A percentile compares a stretch with the other conserved stretches of the same genome.
Evolutionary conservation across 2,329 filamentous ascomycete genomes (phyloP).

Genomic region (Cordyceps javanica): DNA sequence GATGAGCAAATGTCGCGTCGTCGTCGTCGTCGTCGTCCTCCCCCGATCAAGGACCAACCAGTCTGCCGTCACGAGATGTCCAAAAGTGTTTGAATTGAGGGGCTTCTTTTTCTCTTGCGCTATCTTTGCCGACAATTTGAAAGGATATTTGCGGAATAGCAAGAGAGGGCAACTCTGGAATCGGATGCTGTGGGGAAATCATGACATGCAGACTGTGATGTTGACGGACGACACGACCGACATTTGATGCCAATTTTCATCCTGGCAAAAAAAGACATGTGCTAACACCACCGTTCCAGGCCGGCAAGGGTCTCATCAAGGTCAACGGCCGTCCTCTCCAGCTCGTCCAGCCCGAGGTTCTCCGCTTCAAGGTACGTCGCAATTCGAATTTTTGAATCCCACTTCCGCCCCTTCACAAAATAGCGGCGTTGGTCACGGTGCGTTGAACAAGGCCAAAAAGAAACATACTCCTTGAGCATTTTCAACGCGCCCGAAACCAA

Average conservation of each 20-base stretch:
- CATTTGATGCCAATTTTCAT: background rate
- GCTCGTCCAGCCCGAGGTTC: constrained; percentile 91
- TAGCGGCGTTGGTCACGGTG: background rate
- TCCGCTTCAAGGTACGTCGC: constrained; percentile 87
- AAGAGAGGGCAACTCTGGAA: background rate
- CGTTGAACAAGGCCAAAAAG: too few relatives aligned
- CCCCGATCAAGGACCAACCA: background rate
- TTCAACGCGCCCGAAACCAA: background rate
- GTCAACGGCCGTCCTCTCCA: constrained; percentile 95
- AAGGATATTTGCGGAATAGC: background rate
- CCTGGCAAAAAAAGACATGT: background rate
- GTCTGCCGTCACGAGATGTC: background rate
- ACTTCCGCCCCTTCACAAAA: constrained; percentile 6
- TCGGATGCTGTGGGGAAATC: background rate
- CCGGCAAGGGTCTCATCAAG: constrained; percentile 75
- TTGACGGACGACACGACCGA: background rate
- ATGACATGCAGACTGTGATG: background rate
- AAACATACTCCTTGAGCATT: background rate
- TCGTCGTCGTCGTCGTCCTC: background rate
- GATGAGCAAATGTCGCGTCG: background rate
- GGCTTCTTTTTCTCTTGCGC: too few relatives aligned
- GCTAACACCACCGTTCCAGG: constrained; percentile 28
- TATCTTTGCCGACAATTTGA: too few relatives aligned
- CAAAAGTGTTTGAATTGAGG: background rate
- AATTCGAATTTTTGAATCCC: background rate